Conservation (phyloP, 2,329 filamentous ascomycete species). For the Dactylonectria estremocensis region DNA sequence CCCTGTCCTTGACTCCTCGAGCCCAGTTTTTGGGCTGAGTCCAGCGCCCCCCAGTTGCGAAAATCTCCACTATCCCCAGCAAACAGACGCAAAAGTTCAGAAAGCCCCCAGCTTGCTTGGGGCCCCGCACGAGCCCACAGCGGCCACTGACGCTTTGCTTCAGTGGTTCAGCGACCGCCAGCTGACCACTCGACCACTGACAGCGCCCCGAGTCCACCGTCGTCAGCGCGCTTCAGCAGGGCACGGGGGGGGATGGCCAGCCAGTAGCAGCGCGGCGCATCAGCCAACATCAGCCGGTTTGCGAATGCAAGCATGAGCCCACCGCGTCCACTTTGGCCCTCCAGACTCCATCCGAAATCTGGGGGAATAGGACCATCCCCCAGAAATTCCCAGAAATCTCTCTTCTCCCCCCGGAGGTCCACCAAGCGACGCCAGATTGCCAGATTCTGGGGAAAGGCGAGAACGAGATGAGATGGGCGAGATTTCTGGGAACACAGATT, state of each 20-base stretch:
- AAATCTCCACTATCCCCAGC: slow-evolving; percentile 2
- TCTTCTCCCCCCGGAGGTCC: slow-evolving; percentile 27
- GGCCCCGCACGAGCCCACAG: slow-evolving; percentile 31
- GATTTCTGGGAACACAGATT: slow-evolving; percentile 11
- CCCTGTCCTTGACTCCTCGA: neutral
- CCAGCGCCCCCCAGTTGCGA: slow-evolving; percentile 32
- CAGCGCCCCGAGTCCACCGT: slow-evolving; percentile 1
- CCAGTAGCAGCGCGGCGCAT: neutral
- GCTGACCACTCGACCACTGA: slow-evolving; percentile 12
- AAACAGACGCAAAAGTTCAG: too few relatives aligned
- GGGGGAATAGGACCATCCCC: slow-evolving; percentile 24
- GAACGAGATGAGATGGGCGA: slow-evolving; percentile 20
- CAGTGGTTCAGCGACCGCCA: neutral
- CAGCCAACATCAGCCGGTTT: slow-evolving; percentile 27
- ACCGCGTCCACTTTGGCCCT: slow-evolving; percentile 19
- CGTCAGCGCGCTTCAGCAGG: slow-evolving; percentile 11
- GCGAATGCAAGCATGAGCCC: slow-evolving; percentile 24
- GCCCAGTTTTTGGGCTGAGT: slow-evolving; percentile 39
- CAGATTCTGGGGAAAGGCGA: slow-evolving; percentile 26
- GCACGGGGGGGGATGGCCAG: neutral
- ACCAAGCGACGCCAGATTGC: slow-evolving; percentile 27
- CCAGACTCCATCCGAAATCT: slow-evolving; percentile 26
- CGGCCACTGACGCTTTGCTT: neutral
- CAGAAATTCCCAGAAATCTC: slow-evolving; percentile 22
- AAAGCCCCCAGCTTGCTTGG: neutral